Evolutionary conservation across 2,329 filamentous ascomycete species (phyloP).

Genomic region (Myotisia sp.): DNA sequence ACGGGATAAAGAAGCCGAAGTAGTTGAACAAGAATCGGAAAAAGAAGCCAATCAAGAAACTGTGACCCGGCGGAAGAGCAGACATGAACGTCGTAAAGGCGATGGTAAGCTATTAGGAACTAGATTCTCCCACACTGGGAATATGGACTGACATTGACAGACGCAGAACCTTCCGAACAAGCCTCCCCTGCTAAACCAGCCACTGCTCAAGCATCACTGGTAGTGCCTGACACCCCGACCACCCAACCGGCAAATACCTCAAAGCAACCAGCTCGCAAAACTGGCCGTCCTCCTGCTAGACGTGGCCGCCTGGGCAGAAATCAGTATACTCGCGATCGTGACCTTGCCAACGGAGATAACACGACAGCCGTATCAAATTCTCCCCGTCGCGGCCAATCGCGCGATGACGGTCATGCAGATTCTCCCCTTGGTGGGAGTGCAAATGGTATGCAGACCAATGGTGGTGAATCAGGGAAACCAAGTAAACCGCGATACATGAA

Average conservation of each 20-base stretch:
- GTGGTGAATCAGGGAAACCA: conserved; percentile 42
- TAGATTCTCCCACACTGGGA: neutral
- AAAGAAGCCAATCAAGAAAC: conserved; percentile 55
- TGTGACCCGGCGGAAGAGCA: conserved; percentile 64
- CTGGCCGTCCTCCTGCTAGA: conserved; percentile 49
- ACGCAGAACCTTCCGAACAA: conserved; percentile 57
- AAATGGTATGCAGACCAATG: conserved; percentile 40
- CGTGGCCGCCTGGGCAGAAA: conserved; percentile 57
- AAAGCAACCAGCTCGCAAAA: conserved; percentile 43
- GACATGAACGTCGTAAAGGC: conserved; percentile 63
- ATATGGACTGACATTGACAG: conserved; percentile 18
- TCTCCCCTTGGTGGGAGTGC: conserved; percentile 23
- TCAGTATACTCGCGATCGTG: conserved; percentile 67
- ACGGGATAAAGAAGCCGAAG: conserved; percentile 35
- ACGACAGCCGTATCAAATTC: conserved; percentile 20
- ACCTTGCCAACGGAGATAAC: conserved; percentile 39
- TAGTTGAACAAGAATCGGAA: conserved; percentile 54
- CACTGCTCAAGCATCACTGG: conserved; percentile 25
- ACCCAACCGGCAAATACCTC: conserved; percentile 23
- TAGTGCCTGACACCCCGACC: conserved; percentile 30
- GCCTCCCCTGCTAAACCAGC: conserved; percentile 39
- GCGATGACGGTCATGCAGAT: conserved; percentile 24
- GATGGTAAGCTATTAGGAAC: conserved; percentile 47
- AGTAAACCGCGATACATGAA: conserved; percentile 47
- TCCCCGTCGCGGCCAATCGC: conserved; percentile 28